These are phyloP conservation scores for Candida boleticola DNA, from an alignment of 805 yeast species.

Conservation along the genomic window DNA sequence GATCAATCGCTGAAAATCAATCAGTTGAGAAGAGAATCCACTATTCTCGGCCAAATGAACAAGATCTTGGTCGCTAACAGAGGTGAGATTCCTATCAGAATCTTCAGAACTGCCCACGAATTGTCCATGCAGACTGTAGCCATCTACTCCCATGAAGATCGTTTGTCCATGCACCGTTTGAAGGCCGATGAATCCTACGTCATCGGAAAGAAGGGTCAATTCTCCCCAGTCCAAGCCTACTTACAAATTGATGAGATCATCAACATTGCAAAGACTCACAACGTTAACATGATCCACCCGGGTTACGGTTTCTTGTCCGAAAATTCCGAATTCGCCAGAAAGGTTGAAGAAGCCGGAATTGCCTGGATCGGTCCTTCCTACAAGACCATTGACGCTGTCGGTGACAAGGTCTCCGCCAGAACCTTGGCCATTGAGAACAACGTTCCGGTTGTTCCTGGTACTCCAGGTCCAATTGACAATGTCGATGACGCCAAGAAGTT, in stretches of 20 bases:
- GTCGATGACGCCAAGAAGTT: slow-evolving; percentile 77
- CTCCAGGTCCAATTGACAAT: slow-evolving; percentile 90
- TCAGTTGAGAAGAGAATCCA: slow-evolving; percentile 41
- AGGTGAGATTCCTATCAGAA: slow-evolving; percentile 84
- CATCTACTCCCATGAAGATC: slow-evolving; percentile 92
- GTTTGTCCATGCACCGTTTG: slow-evolving; percentile 90
- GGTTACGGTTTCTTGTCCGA: slow-evolving; percentile 72
- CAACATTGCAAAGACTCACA: slow-evolving; percentile 58
- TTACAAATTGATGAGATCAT: slow-evolving; percentile 94
- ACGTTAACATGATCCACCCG: slow-evolving; percentile 39
- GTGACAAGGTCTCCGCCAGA: slow-evolving; percentile 96
- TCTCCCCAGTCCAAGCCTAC: slow-evolving; percentile 93
- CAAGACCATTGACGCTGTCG: slow-evolving; percentile 86
- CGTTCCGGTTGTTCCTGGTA: slow-evolving; percentile 97
- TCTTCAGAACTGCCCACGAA: slow-evolving; percentile 97
- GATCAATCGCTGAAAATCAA: slow-evolving; percentile 23
- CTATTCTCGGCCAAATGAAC: slow-evolving; percentile 45
- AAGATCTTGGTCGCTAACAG: slow-evolving; percentile 79
- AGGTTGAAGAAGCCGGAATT: slow-evolving; percentile 86
- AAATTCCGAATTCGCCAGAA: slow-evolving; percentile 89
- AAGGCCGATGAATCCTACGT: slow-evolving; percentile 94
- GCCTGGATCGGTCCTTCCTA: slow-evolving; percentile 96
- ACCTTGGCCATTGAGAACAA: slow-evolving; percentile 73
- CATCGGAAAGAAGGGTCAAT: slow-evolving; percentile 86
- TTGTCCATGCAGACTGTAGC: slow-evolving; percentile 96